Evolutionary conservation across 1,284 basidiomycete species (phyloP).

Genomic region (Coniophora puteana): DNA sequence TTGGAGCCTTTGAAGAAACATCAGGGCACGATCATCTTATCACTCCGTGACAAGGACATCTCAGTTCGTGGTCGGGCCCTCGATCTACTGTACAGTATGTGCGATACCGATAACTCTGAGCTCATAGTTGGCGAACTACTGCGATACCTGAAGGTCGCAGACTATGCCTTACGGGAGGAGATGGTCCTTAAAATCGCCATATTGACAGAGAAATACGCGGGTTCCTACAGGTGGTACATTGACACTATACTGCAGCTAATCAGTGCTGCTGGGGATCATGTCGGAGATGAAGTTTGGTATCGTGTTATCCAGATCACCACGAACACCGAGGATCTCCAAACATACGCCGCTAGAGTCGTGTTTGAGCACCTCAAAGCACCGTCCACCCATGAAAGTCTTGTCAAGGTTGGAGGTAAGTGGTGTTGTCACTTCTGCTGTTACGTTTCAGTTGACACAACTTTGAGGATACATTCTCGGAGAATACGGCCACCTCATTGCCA

Average conservation of each 20-base stretch:
- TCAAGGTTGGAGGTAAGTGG: conserved; percentile 87
- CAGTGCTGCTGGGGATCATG: conserved; percentile 95
- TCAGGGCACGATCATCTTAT: conserved; percentile 92
- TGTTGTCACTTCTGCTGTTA: neutral
- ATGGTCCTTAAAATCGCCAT: conserved; percentile 99
- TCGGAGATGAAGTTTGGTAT: conserved; percentile 99
- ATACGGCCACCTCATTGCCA: conserved; percentile 96
- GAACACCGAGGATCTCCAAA: conserved; percentile 95
- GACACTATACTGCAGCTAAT: conserved; percentile 96
- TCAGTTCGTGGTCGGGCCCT: conserved; percentile 92
- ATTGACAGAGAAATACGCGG: conserved; percentile 96
- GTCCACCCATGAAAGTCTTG: conserved; percentile 93
- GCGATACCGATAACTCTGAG: conserved; percentile 93
- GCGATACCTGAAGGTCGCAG: conserved; percentile 89
- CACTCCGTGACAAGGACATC: conserved; percentile 95
- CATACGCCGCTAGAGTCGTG: conserved; percentile 93
- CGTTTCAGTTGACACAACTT: conserved; percentile 11
- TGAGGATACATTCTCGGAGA: conserved; percentile 95
- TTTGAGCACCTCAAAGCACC: conserved; percentile 88
- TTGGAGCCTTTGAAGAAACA: conserved; percentile 93
- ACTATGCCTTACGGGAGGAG: conserved; percentile 94
- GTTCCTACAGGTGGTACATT: conserved; percentile 94
- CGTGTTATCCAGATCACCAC: conserved; percentile 98
- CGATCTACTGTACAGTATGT: conserved; percentile 98
- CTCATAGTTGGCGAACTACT: conserved; percentile 93